These are phyloP conservation scores for Rhizopogon salebrosus DNA, from an alignment of 768 basidiomycete species.

Conservation along the genomic window DNA sequence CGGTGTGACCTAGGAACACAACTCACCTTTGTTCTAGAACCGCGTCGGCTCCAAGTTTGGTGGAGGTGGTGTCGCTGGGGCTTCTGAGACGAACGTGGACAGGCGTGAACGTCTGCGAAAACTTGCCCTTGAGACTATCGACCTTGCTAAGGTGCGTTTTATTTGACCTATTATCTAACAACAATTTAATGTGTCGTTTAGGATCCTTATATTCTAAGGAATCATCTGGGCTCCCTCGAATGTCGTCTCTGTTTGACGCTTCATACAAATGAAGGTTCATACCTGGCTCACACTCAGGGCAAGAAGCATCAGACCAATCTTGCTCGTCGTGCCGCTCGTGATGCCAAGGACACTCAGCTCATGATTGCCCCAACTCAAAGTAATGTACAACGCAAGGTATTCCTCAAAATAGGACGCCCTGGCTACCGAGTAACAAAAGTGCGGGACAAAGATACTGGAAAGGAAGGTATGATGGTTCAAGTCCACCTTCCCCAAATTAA, in stretches of 20 bases:
- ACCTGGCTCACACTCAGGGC: slow-evolving; percentile 97
- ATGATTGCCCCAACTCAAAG: slow-evolving; percentile 83
- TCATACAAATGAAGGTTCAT: slow-evolving; percentile 99
- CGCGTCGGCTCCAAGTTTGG: slow-evolving; percentile 95
- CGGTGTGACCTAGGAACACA: neutral
- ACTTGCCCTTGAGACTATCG: slow-evolving; percentile 95
- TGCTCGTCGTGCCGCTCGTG: slow-evolving; percentile 93
- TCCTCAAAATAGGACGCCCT: slow-evolving; percentile 94
- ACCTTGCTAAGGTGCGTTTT: slow-evolving; percentile 81
- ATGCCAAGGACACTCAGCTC: slow-evolving; percentile 89
- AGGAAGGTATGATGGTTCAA: slow-evolving; percentile 97
- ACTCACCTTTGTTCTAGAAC: slow-evolving; percentile 49
- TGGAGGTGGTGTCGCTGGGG: slow-evolving; percentile 93
- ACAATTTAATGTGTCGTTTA: slow-evolving; percentile 23
- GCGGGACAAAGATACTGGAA: slow-evolving; percentile 81
- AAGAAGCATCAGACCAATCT: slow-evolving; percentile 99
- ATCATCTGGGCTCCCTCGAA: slow-evolving; percentile 96
- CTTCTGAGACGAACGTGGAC: slow-evolving; percentile 93
- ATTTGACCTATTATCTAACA: neutral
- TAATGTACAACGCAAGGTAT: slow-evolving; percentile 84
- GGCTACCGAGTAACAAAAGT: slow-evolving; percentile 97
- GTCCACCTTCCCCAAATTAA: slow-evolving; percentile 95
- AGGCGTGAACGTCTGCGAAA: slow-evolving; percentile 91
- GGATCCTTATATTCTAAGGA: slow-evolving; percentile 99
- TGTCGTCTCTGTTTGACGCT: slow-evolving; percentile 96